phyloP scores from a whole-genome alignment of 1,139 yeast species.

The Geotrichum fermentans region DNA sequence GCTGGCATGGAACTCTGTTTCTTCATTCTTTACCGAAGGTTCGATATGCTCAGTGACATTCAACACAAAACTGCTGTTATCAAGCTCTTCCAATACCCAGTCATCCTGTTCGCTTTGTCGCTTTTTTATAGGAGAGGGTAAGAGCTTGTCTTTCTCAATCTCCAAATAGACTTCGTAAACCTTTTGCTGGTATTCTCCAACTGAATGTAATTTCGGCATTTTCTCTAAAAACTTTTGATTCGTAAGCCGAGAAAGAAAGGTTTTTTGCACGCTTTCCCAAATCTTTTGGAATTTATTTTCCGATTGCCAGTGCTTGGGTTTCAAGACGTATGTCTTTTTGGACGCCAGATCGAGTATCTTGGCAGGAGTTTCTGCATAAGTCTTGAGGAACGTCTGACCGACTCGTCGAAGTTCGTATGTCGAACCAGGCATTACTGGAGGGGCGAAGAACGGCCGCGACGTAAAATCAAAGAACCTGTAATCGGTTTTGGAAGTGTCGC shows the following conservation, averaged over 20 bases:
- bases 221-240: too few species aligned
- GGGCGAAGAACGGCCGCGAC: slow-evolving; percentile 19
- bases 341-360: slow-evolving; percentile 28
- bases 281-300: too few species aligned
- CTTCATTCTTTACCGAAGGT: background rate
- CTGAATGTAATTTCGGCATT: background rate
- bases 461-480: slow-evolving; percentile 3
- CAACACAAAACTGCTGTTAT: background rate
- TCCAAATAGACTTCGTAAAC: slow-evolving; percentile 3
- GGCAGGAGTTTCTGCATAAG: slow-evolving; percentile 29
- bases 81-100: background rate
- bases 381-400: slow-evolving; percentile 31
- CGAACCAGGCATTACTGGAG: slow-evolving; percentile 26
- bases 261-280: background rate
- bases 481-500: slow-evolving; percentile 14
- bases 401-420: slow-evolving; percentile 23
- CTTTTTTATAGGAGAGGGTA: background rate
- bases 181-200: background rate
- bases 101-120: background rate
- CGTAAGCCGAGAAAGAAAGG: background rate
- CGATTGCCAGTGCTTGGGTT: background rate
- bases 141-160: slow-evolving; percentile 1
- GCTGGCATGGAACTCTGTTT: background rate
- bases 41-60: background rate
- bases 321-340: slow-evolving; percentile 7